Evolutionary conservation across 441 rosid genomes (phyloP).

Genomic region (Gossypium schwendimanii): DNA sequence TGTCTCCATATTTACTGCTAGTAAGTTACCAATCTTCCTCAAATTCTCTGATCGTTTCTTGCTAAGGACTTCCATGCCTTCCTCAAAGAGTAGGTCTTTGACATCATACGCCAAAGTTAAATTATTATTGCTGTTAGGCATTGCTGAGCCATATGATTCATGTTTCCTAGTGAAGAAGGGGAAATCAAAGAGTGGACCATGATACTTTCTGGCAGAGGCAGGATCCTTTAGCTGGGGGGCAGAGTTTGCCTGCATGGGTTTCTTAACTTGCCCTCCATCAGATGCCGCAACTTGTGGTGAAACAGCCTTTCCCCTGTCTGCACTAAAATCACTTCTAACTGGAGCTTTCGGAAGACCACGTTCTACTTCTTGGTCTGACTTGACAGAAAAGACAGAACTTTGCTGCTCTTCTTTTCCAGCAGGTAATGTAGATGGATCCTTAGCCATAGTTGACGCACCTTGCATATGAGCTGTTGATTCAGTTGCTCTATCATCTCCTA

Average conservation of each 20-base stretch:
- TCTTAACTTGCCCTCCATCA: constrained; percentile 66
- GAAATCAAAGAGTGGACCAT: constrained; percentile 98
- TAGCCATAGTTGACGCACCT: constrained; percentile 38
- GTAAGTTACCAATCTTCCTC: constrained; percentile 74
- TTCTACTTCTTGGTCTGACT: constrained; percentile 76
- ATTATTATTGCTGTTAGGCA: constrained; percentile 70
- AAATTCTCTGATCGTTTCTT: constrained; percentile 77
- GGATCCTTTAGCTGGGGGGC: constrained; percentile 60
- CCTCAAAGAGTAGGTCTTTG: constrained; percentile 87
- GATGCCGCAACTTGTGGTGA: constrained; percentile 41
- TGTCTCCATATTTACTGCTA: constrained; percentile 88
- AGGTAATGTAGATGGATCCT: constrained; percentile 42
- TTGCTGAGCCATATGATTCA: constrained; percentile 76
- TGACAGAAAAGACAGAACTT: constrained; percentile 42
- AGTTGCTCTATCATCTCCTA: constrained; percentile 56
- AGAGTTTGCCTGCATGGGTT: constrained; percentile 54
- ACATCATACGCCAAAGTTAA: constrained; percentile 83
- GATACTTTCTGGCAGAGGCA: constrained; percentile 85
- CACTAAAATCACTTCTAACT: constrained; percentile 47
- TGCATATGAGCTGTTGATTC: constrained; percentile 39
- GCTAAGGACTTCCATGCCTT: constrained; percentile 73
- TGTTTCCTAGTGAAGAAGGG: constrained; percentile 97
- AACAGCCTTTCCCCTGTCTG: constrained; percentile 75
- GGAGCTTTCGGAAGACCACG: constrained; percentile 50
- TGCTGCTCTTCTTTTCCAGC: constrained; percentile 75